These are phyloP conservation scores for Globisporangium solare DNA, from an alignment of 352 stramenopile species.

Conservation along the genomic window DNA sequence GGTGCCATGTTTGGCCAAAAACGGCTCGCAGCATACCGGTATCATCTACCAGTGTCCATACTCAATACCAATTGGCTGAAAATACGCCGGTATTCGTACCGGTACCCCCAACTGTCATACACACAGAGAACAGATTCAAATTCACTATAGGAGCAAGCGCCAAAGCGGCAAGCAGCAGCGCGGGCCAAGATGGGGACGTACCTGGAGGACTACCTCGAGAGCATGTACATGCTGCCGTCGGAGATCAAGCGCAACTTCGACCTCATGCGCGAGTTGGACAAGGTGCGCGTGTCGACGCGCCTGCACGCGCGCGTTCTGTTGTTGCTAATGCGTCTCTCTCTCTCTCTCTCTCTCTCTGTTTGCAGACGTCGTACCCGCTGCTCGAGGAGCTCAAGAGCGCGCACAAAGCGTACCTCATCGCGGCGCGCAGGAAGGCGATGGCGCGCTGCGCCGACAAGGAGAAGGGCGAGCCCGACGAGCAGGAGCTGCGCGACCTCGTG, in stretches of 20 bases:
- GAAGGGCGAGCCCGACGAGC: constrained; percentile 48
- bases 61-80: too few species aligned
- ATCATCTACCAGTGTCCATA: background rate
- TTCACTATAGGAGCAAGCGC: too few species aligned
- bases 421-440: constrained; percentile 56
- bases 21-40: background rate
- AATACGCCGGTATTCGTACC: too few species aligned
- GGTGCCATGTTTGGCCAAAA: background rate
- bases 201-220: constrained; percentile 85
- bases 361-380: constrained; percentile 68
- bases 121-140: too few species aligned
- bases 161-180: too few species aligned
- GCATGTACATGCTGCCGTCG: constrained; percentile 87
- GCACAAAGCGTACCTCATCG: constrained; percentile 60
- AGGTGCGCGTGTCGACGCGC: constrained; percentile 32
- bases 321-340: constrained; percentile 1
- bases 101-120: too few species aligned
- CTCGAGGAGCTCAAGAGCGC: constrained; percentile 67
- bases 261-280: constrained; percentile 85
- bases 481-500: constrained; percentile 64
- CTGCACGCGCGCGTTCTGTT: background rate
- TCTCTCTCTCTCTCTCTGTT: too few species aligned
- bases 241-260: constrained; percentile 90
- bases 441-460: constrained; percentile 47
- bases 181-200: constrained; percentile 90